Percentiles rank a stretch among this genome's conserved stretches.
These are phyloP conservation scores for Oropetium thomaeum DNA, from an alignment of 176 grass and related monocot species.

Conservation along the genomic window DNA sequence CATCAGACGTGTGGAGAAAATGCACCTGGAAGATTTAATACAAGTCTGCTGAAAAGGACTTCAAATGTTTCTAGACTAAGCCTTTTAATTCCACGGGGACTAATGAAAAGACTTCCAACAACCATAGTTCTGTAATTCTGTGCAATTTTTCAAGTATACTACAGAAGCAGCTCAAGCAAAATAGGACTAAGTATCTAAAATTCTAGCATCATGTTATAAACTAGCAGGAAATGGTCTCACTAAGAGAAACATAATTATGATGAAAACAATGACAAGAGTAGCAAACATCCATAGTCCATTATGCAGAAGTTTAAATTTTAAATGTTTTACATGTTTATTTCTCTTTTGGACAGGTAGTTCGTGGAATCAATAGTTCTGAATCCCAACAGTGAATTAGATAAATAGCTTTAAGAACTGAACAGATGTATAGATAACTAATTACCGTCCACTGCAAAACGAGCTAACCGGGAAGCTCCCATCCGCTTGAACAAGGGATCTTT, in stretches of 20 bases:
- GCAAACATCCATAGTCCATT: background rate
- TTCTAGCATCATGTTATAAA: background rate
- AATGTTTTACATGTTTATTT: background rate
- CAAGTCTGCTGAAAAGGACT: background rate
- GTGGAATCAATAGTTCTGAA: background rate
- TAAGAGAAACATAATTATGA: background rate
- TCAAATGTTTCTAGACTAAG: background rate
- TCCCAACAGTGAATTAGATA: slow-evolving; percentile 16
- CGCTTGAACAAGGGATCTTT: slow-evolving; percentile 94
- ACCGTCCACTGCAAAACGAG: slow-evolving; percentile 88
- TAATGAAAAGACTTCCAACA: background rate
- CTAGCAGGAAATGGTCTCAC: background rate
- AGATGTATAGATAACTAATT: slow-evolving; percentile 20
- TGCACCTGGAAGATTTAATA: background rate
- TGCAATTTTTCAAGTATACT: background rate
- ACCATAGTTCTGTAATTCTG: background rate
- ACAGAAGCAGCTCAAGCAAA: background rate
- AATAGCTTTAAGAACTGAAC: background rate
- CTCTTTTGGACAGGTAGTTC: background rate
- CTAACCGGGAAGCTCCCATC: slow-evolving; percentile 83
- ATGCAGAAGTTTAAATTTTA: no score
- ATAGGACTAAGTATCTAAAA: background rate
- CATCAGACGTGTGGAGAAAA: background rate
- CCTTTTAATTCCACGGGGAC: background rate
- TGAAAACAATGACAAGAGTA: background rate